Evolutionary conservation across 257 asterid genomes (phyloP), one percentile per base, ranked within the genome.

Genomic region (Solanum peruvianum): DNA sequence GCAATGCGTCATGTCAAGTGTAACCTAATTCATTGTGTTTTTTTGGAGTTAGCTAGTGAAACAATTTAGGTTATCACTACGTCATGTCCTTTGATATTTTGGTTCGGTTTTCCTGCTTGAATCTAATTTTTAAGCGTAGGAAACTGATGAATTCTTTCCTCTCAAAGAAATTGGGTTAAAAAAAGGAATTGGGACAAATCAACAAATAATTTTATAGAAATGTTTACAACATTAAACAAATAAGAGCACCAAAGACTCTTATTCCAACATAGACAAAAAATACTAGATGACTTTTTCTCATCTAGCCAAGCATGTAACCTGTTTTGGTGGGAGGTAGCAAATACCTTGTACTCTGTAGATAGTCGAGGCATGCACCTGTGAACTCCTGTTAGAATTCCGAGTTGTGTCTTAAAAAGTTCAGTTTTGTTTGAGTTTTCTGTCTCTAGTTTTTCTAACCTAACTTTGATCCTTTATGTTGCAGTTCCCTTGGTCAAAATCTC

Each of bases 401-500:
- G 67, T 80, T 16, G 84, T 78, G 64, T 25, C 84, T 80, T 80
- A 27, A 47, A 47, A 29, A 29, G 44, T 80, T 80, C 9, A 80
- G n/a, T 47, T 81, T 12, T 2, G 4, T 80, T 76, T 80, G 67
- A 80, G 44, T 80, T 81, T 81, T 81, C 69, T 80, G 42, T 81
- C 20, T 47, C 3, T 45, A 5, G 21, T 81, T 81, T 18, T 81
- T 31, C 69, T 81, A 29, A 81, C 69, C 12, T 1, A 81, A 81
- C 29, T 31, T 81, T 31, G 27, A 52, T 81, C 85, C 69, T 81
- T 29, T 29, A 29, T 18, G 42, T 81, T 90, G 93, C 95, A 96
- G 99, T 90, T 97, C 99, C 81, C 99, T 97, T 75, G 99, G 99
- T 81, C 99, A 97, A 95, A 96, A 96, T 92, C 99, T 97, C 87